Percentiles rank a stretch among this genome's conserved stretches.
These are phyloP conservation scores for Sporothrix luriei DNA, from an alignment of 2,329 filamentous ascomycete species.

Conservation along the genomic window DNA sequence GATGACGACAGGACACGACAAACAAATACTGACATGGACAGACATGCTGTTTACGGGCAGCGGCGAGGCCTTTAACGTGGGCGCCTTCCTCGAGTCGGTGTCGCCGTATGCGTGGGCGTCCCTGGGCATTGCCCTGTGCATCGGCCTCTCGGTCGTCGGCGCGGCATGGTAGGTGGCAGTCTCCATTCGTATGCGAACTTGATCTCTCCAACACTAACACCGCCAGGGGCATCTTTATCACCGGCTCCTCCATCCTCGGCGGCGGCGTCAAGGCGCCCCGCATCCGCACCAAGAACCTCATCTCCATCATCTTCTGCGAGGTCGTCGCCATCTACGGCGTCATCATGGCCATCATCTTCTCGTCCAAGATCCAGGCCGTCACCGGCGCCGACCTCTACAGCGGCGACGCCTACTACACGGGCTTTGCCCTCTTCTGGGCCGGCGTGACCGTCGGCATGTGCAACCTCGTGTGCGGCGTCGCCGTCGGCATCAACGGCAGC, in stretches of 20 bases:
- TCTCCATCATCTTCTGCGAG: constrained; percentile 99
- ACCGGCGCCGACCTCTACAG: constrained; percentile 67
- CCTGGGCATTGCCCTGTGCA: constrained; percentile 89
- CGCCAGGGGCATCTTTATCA: constrained; percentile 95
- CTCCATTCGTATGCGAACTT: too few species aligned
- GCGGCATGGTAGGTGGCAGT: constrained; percentile 78
- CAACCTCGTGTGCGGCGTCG: constrained; percentile 93
- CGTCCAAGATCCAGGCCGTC: constrained; percentile 75
- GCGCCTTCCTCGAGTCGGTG: constrained; percentile 88
- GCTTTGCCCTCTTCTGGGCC: constrained; percentile 94
- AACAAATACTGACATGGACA: constrained; percentile 45
- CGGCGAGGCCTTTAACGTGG: constrained; percentile 96
- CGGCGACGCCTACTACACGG: constrained; percentile 85
- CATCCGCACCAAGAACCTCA: constrained; percentile 98
- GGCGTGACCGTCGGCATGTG: constrained; percentile 93
- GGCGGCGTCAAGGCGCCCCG: constrained; percentile 94
- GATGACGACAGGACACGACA: background rate
- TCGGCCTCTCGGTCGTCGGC: constrained; percentile 92
- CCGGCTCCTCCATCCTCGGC: constrained; percentile 94
- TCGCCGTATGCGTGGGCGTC: constrained; percentile 94
- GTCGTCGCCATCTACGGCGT: constrained; percentile 99
- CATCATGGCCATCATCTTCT: constrained; percentile 99
- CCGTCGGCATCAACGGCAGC: constrained; percentile 96
- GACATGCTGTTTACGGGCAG: constrained; percentile 98
- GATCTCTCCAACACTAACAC: background rate